These are phyloP conservation scores for Vachellia pachyceras DNA, from an alignment of 306 rosid species.

Conservation along the genomic window DNA sequence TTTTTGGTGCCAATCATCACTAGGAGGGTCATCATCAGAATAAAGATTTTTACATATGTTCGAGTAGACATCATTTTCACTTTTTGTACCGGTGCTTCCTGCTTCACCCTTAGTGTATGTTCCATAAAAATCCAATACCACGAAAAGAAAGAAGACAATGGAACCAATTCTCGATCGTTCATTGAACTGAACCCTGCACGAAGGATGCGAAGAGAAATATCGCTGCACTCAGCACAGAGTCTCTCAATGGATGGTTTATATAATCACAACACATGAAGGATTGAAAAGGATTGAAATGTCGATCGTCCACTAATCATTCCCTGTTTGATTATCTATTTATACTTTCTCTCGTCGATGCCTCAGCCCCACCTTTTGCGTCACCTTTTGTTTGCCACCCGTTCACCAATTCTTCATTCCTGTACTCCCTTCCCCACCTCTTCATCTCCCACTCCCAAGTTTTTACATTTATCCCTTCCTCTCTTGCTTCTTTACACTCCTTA, in stretches of 20 bases:
- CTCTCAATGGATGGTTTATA: too few relatives aligned
- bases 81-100: not conserved
- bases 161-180: too few relatives aligned
- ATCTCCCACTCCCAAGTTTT: too few relatives aligned
- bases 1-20: not conserved
- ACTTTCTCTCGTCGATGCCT: slow-evolving; percentile 44
- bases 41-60: not conserved
- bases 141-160: not conserved
- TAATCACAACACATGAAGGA: not conserved
- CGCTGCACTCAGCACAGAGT: not conserved
- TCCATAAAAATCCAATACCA: too few relatives aligned
- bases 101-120: not conserved
- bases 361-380: slow-evolving; percentile 49
- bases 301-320: slow-evolving; percentile 49
- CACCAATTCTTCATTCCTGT: too few relatives aligned
- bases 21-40: not conserved
- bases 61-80: not conserved
- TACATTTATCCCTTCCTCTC: too few relatives aligned
- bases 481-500: too few relatives aligned
- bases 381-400: not conserved
- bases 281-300: slow-evolving; percentile 24
- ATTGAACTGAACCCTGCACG: not conserved
- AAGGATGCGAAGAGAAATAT: not conserved
- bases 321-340: slow-evolving; percentile 56
- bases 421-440: too few relatives aligned